Conservation (phyloP, 495 filamentous ascomycete genomes). For the Penicillium nucicola region DNA sequence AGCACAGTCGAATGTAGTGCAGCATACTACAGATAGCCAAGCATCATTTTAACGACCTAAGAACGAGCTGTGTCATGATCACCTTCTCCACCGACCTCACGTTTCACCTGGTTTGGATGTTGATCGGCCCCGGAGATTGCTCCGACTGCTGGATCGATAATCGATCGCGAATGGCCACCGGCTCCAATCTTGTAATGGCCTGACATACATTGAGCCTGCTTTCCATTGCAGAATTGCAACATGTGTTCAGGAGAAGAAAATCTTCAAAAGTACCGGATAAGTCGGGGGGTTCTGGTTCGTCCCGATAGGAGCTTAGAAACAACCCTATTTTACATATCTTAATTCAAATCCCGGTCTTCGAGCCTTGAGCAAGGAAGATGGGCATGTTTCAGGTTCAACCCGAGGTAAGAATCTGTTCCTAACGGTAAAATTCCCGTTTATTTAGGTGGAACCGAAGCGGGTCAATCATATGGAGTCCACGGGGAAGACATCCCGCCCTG, state of each 20-base stretch:
- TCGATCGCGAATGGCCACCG: no score
- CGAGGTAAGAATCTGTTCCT: background rate
- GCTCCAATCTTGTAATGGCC: no score
- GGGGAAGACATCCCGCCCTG: background rate
- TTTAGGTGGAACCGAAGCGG: background rate
- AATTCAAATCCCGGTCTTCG: background rate
- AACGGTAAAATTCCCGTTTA: background rate
- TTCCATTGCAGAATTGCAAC: no score
- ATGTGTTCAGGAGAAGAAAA: background rate
- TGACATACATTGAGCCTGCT: background rate
- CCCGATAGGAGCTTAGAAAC: background rate
- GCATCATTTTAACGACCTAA: background rate
- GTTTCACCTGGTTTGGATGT: background rate
- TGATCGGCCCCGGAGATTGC: conserved; percentile 3
- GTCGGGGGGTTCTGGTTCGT: background rate
- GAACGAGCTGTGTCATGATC: background rate
- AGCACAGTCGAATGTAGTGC: no score
- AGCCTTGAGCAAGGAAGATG: background rate
- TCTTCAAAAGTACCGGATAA: background rate
- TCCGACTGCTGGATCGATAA: background rate
- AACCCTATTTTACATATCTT: background rate
- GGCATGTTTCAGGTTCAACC: background rate
- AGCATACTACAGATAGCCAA: no score
- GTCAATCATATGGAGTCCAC: background rate
- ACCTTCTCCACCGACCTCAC: background rate